phyloP scores from a whole-genome alignment of 2,329 filamentous ascomycete genomes.

The Botrytis squamosa region DNA sequence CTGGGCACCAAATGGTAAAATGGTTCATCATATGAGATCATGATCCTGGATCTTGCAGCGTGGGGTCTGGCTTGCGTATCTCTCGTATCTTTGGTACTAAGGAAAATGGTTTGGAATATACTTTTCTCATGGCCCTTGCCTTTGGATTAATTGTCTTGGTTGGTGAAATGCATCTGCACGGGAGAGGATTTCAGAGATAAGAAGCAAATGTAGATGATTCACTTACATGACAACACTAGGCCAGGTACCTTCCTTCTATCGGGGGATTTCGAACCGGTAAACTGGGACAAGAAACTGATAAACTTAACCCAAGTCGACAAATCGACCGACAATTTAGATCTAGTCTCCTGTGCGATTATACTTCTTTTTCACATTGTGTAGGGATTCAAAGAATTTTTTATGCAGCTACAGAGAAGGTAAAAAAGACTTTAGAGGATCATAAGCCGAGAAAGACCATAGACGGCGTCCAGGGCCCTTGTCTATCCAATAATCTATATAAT shows the following conservation, averaged over 20 bases:
- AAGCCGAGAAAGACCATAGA: slow-evolving; percentile 1
- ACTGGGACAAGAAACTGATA: slow-evolving; percentile 5
- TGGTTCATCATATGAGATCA: slow-evolving; percentile 8
- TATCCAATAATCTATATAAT: slow-evolving; percentile 12
- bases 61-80: background rate
- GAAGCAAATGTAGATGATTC: background rate
- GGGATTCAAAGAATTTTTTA: background rate
- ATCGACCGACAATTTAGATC: background rate
- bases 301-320: background rate
- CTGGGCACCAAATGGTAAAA: background rate
- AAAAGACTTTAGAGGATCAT: background rate
- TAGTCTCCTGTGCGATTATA: background rate
- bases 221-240: background rate
- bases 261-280: background rate
- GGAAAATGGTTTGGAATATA: background rate
- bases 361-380: background rate
- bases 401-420: background rate
- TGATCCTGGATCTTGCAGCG: slow-evolving; percentile 4
- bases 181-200: slow-evolving; percentile 5
- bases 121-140: background rate
- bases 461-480: background rate
- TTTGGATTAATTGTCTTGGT: background rate
- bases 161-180: background rate
- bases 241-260: background rate
- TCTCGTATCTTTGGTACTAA: background rate